Evolutionary conservation across 768 basidiomycete genomes (phyloP).

Genomic region (Boletus reticuloceps): DNA sequence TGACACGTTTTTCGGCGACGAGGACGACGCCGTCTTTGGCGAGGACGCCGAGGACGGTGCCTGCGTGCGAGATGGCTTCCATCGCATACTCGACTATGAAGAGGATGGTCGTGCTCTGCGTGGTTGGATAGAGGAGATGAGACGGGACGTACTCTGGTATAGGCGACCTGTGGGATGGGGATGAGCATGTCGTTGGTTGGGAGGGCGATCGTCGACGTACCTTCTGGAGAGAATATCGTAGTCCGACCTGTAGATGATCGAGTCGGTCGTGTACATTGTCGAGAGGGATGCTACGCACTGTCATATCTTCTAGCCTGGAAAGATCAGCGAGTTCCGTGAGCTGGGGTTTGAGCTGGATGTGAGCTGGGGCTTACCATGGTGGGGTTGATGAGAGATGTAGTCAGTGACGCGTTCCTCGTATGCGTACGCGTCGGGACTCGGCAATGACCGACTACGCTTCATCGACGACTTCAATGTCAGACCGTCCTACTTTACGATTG

Average conservation of each 20-base stretch:
- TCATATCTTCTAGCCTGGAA: conserved; percentile 88
- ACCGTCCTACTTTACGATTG: conserved; percentile 63
- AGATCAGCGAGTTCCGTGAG: neutral
- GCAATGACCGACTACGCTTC: conserved; percentile 17
- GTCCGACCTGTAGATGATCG: conserved; percentile 67
- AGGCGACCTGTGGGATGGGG: conserved; percentile 66
- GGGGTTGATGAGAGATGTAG: conserved; percentile 21
- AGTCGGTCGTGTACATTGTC: conserved; percentile 15
- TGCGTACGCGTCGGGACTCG: conserved; percentile 24
- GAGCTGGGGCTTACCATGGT: conserved; percentile 44
- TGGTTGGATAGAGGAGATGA: neutral
- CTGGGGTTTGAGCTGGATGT: neutral
- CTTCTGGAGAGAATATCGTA: conserved; percentile 99
- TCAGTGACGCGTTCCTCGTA: conserved; percentile 24
- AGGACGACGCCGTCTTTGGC: conserved; percentile 90
- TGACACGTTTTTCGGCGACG: conserved; percentile 97
- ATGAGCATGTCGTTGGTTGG: conserved; percentile 11
- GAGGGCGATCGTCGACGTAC: conserved; percentile 39
- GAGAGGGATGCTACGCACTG: conserved; percentile 54
- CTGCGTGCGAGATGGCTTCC: conserved; percentile 97
- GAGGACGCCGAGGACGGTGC: conserved; percentile 89
- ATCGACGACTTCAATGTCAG: conserved; percentile 37
- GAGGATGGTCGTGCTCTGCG: conserved; percentile 2
- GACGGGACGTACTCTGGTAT: conserved; percentile 77
- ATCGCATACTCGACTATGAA: conserved; percentile 95